Conservation (phyloP, 2,329 filamentous ascomycete species). For the Colletotrichum tropicale region DNA sequence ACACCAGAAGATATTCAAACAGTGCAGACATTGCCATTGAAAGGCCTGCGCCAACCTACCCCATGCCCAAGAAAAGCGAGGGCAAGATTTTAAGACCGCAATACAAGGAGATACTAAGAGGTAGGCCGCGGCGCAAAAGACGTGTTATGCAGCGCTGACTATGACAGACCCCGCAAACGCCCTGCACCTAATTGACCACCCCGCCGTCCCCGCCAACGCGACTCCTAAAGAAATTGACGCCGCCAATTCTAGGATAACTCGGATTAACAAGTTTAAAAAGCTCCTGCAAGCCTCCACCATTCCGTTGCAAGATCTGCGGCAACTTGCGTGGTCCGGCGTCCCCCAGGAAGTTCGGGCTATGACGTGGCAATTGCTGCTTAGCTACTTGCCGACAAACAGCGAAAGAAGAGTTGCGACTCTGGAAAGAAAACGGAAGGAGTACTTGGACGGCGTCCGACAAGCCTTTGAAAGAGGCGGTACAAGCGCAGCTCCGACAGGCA, state of each 20-base stretch:
- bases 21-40: slow-evolving; percentile 96
- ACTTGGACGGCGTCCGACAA: slow-evolving; percentile 86
- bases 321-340: slow-evolving; percentile 91
- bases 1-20: slow-evolving; percentile 71
- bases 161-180: slow-evolving; percentile 81
- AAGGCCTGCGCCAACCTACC: slow-evolving; percentile 81
- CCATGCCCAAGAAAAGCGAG: slow-evolving; percentile 85
- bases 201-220: slow-evolving; percentile 74
- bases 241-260: slow-evolving; percentile 84
- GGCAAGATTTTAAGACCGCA: slow-evolving; percentile 96
- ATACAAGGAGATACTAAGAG: slow-evolving; percentile 92
- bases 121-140: slow-evolving; percentile 36
- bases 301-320: slow-evolving; percentile 79
- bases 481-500: slow-evolving; percentile 38
- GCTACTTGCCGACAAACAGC: slow-evolving; percentile 95
- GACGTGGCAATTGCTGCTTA: slow-evolving; percentile 97
- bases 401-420: slow-evolving; percentile 88
- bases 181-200: slow-evolving; percentile 90
- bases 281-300: slow-evolving; percentile 93
- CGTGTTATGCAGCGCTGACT: slow-evolving; percentile 17
- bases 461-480: slow-evolving; percentile 65
- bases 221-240: slow-evolving; percentile 84
- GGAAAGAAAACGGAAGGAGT: slow-evolving; percentile 95
- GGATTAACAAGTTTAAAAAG: slow-evolving; percentile 98
- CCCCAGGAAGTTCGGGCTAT: slow-evolving; percentile 96